Evolutionary conservation across 148 eudicot genomes (phyloP), one percentile per base, ranked within the genome.

Genomic region (Cornus florida): DNA sequence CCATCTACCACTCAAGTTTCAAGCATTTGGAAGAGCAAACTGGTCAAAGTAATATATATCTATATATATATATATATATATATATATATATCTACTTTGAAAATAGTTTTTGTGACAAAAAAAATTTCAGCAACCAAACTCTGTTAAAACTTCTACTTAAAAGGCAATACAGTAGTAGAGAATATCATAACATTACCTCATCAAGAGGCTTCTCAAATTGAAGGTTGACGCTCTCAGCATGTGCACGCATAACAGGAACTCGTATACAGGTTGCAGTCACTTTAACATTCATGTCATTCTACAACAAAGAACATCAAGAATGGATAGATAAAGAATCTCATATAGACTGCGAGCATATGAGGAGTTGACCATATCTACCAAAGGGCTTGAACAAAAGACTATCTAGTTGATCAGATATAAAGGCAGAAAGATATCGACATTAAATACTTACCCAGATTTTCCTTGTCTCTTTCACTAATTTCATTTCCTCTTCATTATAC

Each of bases 401-500:
- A 31, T 77, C 35, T 8, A 39, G 6, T 39, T n/a, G 10, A 22
- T 12, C 2, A 38, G 20, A 74, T 59, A 20, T 70, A 69, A 53
- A 48, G 59, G 39, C 9, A 20, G 65, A 83, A 33, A 23, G 28
- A 67, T 33, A 53, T 56, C 17, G 67, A 72, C 24, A 0, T 1
- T 76, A 31, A 77, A 75, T 33, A 71, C 91, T 88, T 84, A 97
- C 99, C 99, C 99, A 97, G 48, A 97, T 97, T 86, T 97, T 97
- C 90, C 98, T 91, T 17, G 99, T 97, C 88, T 97, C 99, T 81
- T 97, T 97, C 1, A 97, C 98, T 71, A 97, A 77, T 76, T 97
- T 97, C 98, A 97, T 97, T 84, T 97, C 99, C 82, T 97, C 99
- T 78, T 97, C 99, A 82, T 97, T 97, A 88, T 94, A 97, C 41